These are phyloP conservation scores for Scleroderma citrinum DNA, from an alignment of 768 basidiomycete genomes.

Conservation along the genomic window DNA sequence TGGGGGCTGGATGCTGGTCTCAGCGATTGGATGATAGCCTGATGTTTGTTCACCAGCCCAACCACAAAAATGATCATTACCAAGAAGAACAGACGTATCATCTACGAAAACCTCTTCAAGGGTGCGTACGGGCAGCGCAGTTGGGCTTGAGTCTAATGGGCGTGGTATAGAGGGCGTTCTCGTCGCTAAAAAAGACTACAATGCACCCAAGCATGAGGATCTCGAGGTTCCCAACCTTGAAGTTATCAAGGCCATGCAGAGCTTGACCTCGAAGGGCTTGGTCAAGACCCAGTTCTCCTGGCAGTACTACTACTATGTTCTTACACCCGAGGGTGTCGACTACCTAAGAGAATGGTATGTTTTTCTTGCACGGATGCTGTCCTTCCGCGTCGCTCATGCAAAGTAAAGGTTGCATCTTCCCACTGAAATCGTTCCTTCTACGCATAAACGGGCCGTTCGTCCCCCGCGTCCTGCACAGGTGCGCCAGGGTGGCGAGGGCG, in stretches of 20 bases:
- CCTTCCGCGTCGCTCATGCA: background rate
- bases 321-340: conserved; percentile 96
- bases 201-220: conserved; percentile 95
- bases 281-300: conserved; percentile 99
- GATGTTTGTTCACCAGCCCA: background rate
- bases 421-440: conserved; percentile 91
- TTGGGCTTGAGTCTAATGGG: background rate
- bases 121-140: conserved; percentile 42
- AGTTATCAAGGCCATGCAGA: conserved; percentile 68
- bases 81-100: conserved; percentile 89
- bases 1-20: background rate
- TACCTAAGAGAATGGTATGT: conserved; percentile 85
- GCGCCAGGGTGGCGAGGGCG: conserved; percentile 67
- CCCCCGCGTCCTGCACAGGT: conserved; percentile 75
- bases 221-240: conserved; percentile 65
- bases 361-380: background rate
- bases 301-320: conserved; percentile 98
- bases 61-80: conserved; percentile 76
- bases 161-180: conserved; percentile 81
- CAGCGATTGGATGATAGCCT: background rate
- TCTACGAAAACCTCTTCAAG: conserved; percentile 99
- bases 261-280: conserved; percentile 67
- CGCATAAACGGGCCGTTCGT: conserved; percentile 95
- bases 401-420: conserved; percentile 82
- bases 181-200: conserved; percentile 99